Base-by-base conservation (phyloP, 495 filamentous ascomycete species). In the Neurospora africana region DNA sequence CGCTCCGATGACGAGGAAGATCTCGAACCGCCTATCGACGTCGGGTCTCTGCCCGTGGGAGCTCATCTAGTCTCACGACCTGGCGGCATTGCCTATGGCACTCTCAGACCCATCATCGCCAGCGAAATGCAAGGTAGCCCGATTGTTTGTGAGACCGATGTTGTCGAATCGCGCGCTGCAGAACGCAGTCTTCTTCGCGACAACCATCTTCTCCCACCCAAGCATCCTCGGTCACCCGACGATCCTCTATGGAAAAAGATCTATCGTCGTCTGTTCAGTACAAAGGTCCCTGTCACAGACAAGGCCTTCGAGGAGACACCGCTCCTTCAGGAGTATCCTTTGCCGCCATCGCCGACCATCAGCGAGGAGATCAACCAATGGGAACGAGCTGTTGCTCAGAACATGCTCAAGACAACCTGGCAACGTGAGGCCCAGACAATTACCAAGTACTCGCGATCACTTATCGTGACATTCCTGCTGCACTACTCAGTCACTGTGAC, bases 331-430 rank as follows among this genome's bases (percentile, higher is more conserved):
- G 53, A 65, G 23, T 65, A 65, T 33, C 53, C 53, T 3, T 27
- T 65, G 53, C 44, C 68, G n/a, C 33, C 36, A 47, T 75, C 73
- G 33, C 74, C 77, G 15, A 75, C 76, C 13, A 69, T 76, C 36
- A 79, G 81, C 75, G 75, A 83, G 47, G 70, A 78, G 40, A 43
- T 75, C 17, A 44, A 74, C 36, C 41, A 72, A 88, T 97, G 93
- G 93, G 90, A 93, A 71, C 89, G 91, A 43, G 92, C 92, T 2
- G 92, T 94, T 13, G 83, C 86, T 36, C 86, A 88, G 4, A 92
- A 92, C 9, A 82, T 85, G 72, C 91, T 96, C 73, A 88, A 91
- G 68, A 97, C 93, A 4, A 93, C 92, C 0, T 96, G 93, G 91
- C 88, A 89, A 75, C 87, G 92, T 72, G 93, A 97, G 82, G 86